A percentile compares a stretch with the other conserved stretches of the same genome.
Conservation (phyloP, 1,139 yeast genomes). For the Wickerhamiella pararugosa region DNA sequence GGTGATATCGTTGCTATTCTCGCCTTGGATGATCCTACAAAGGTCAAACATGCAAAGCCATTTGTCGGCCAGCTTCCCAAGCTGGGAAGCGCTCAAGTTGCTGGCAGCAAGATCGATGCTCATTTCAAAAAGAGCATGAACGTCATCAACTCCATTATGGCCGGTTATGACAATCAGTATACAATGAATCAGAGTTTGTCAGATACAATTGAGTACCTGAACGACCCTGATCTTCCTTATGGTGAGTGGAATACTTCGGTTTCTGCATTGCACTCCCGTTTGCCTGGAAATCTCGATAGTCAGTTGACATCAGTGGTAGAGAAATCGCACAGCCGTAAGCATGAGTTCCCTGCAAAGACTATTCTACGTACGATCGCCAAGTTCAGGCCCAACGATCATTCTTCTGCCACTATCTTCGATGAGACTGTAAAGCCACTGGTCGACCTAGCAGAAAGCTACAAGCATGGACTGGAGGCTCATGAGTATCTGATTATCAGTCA, state of each 20-base stretch:
- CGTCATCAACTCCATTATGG: slow-evolving; percentile 60
- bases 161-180: slow-evolving; percentile 91
- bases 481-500: slow-evolving; percentile 63
- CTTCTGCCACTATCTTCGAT: slow-evolving; percentile 30
- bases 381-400: slow-evolving; percentile 35
- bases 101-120: slow-evolving; percentile 76
- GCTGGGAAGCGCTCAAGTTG: slow-evolving; percentile 64
- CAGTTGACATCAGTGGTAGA: slow-evolving; percentile 50
- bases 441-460: slow-evolving; percentile 53
- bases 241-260: slow-evolving; percentile 81
- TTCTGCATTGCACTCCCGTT: slow-evolving; percentile 83
- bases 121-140: slow-evolving; percentile 44
- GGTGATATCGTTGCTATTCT: slow-evolving; percentile 94
- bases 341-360: slow-evolving; percentile 90
- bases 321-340: slow-evolving; percentile 40
- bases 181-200: slow-evolving; percentile 74
- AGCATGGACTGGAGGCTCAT: slow-evolving; percentile 66
- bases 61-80: slow-evolving; percentile 89
- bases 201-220: slow-evolving; percentile 54
- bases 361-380: slow-evolving; percentile 46
- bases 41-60: slow-evolving; percentile 92
- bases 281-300: slow-evolving; percentile 64
- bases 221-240: slow-evolving; percentile 72
- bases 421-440: slow-evolving; percentile 59
- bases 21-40: slow-evolving; percentile 89